Evolutionary conservation across 495 filamentous ascomycete genomes (phyloP).

Genomic region (Penicillium herquei): DNA sequence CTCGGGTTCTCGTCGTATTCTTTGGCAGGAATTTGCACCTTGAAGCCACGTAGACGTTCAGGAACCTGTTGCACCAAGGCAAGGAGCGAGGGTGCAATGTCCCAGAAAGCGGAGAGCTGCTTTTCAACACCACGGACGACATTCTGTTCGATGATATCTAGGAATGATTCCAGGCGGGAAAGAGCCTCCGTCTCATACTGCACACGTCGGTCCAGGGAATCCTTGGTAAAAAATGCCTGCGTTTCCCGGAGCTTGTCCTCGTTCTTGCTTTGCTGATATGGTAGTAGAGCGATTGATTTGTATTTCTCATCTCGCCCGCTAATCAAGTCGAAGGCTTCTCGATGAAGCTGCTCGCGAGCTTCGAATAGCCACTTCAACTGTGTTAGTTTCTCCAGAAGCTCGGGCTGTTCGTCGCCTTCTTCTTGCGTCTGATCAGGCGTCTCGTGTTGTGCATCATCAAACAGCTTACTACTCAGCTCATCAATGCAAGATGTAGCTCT

Average conservation of each 20-base stretch:
- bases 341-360: conserved; percentile 80
- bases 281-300: conserved; percentile 72
- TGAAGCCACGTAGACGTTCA: conserved; percentile 53
- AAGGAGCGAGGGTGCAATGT: conserved; percentile 82
- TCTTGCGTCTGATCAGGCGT: conserved; percentile 83
- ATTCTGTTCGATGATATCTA: conserved; percentile 78
- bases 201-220: conserved; percentile 65
- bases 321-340: conserved; percentile 78
- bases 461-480: conserved; percentile 66
- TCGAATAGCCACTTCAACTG: conserved; percentile 98
- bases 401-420: conserved; percentile 92
- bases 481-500: conserved; percentile 66
- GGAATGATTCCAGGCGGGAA: conserved; percentile 72
- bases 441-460: conserved; percentile 66
- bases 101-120: conserved; percentile 93
- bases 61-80: conserved; percentile 78
- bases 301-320: conserved; percentile 83
- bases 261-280: conserved; percentile 70
- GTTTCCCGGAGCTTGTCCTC: conserved; percentile 74
- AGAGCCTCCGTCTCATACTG: conserved; percentile 65
- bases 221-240: conserved; percentile 75
- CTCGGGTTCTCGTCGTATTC: conserved; percentile 85
- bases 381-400: conserved; percentile 89
- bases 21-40: conserved; percentile 63
- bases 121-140: conserved; percentile 85